Percentiles rank a stretch among this genome's conserved stretches.
These are phyloP conservation scores for Wickerhamomyces alni DNA, from an alignment of 805 yeast genomes.

Conservation along the genomic window DNA sequence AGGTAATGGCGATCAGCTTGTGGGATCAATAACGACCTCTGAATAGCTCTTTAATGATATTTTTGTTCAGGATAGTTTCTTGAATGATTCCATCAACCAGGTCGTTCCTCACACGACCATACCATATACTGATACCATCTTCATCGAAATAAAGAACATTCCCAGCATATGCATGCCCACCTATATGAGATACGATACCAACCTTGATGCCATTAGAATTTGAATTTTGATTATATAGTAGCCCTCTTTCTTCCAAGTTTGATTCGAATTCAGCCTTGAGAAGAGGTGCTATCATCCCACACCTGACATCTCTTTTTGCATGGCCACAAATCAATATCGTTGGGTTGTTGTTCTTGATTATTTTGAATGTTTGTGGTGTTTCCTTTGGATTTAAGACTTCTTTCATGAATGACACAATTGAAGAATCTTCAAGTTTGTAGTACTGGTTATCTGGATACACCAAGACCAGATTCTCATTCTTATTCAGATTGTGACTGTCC, in stretches of 20 bases:
- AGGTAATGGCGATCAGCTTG: too few species aligned
- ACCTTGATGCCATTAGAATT: conserved; percentile 30
- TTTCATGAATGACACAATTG: conserved; percentile 32
- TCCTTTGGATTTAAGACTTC: conserved; percentile 35
- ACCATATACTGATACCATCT: conserved; percentile 49
- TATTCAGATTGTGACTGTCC: too few species aligned
- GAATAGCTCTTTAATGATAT: conserved; percentile 49
- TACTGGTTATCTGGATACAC: conserved; percentile 50
- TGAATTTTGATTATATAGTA: conserved; percentile 21
- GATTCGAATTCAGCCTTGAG: conserved; percentile 42
- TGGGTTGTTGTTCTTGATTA: conserved; percentile 11
- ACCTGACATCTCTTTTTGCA: conserved; percentile 51
- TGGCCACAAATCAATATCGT: conserved; percentile 64
- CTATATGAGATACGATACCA: conserved; percentile 68
- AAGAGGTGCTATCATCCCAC: conserved; percentile 63
- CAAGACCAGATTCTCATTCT: conserved; percentile 24
- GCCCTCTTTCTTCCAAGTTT: conserved; percentile 30
- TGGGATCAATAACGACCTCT: conserved; percentile 37
- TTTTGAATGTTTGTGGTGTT: conserved; percentile 12
- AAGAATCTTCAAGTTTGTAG: conserved; percentile 16
- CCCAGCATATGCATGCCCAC: conserved; percentile 86
- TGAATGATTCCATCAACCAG: conserved; percentile 61
- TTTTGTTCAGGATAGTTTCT: conserved; percentile 43
- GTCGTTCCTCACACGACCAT: conserved; percentile 65
- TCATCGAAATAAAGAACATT: conserved; percentile 55